Evolutionary conservation across 1,139 yeast species (phyloP).

Genomic region (Yamadazyma oceani): DNA sequence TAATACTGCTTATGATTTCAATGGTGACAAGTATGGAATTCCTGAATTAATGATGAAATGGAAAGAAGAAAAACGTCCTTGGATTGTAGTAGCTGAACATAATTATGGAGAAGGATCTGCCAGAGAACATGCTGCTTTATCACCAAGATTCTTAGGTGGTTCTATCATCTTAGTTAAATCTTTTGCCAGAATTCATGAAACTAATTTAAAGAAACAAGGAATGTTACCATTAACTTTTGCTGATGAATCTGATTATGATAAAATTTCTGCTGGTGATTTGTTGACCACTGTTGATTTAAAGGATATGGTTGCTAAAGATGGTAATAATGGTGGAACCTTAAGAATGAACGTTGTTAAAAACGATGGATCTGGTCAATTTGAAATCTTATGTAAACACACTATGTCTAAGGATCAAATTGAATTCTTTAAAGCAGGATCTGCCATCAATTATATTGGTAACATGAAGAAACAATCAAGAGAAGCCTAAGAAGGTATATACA

Average conservation of each 20-base stretch:
- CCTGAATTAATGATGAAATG: slow-evolving; percentile 98
- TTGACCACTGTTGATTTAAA: slow-evolving; percentile 74
- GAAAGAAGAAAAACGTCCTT: slow-evolving; percentile 80
- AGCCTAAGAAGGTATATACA: too few species aligned
- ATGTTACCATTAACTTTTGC: slow-evolving; percentile 92
- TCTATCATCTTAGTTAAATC: slow-evolving; percentile 86
- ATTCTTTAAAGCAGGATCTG: slow-evolving; percentile 96
- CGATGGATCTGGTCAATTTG: slow-evolving; percentile 62
- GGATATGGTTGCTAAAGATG: slow-evolving; percentile 78
- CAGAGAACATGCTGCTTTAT: slow-evolving; percentile 97
- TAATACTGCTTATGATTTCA: slow-evolving; percentile 83
- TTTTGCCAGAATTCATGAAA: slow-evolving; percentile 86
- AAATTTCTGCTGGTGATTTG: slow-evolving; percentile 70
- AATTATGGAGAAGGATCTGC: slow-evolving; percentile 99
- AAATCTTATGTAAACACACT: slow-evolving; percentile 82
- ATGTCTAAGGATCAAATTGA: slow-evolving; percentile 96
- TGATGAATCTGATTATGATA: slow-evolving; percentile 85
- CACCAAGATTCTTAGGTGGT: slow-evolving; percentile 94
- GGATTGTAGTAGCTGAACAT: slow-evolving; percentile 96
- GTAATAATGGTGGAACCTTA: slow-evolving; percentile 83
- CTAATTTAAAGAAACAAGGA: slow-evolving; percentile 94
- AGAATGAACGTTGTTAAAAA: slow-evolving; percentile 71
- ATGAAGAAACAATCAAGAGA: slow-evolving; percentile 31
- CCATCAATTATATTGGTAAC: slow-evolving; percentile 88
- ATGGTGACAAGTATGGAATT: slow-evolving; percentile 74